Conservation (phyloP, 2,329 filamentous ascomycete species). For the Xylaria arbuscula region DNA sequence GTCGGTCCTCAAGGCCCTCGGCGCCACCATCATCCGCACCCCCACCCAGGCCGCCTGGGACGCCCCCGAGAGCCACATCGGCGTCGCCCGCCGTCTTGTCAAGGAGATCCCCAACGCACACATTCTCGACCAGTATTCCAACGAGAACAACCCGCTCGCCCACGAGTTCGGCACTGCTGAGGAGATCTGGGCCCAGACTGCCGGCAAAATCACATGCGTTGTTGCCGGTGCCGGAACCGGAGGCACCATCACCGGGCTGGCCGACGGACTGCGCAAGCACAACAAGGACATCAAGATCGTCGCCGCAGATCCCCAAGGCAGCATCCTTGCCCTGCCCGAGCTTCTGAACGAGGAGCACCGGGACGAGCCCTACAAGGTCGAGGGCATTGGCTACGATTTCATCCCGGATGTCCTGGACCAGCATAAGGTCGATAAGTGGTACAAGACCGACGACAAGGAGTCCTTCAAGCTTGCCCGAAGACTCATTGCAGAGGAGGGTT, state of each 20-base stretch:
- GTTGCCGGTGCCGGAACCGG: conserved; percentile 95
- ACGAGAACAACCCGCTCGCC: conserved; percentile 89
- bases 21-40: conserved; percentile 96
- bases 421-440: conserved; percentile 87
- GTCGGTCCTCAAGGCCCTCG: conserved; percentile 89
- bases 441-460: conserved; percentile 95
- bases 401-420: conserved; percentile 93
- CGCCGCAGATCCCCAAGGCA: conserved; percentile 91
- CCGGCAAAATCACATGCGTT: conserved; percentile 82
- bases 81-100: conserved; percentile 87
- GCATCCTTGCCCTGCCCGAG: conserved; percentile 86
- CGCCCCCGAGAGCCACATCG: conserved; percentile 94
- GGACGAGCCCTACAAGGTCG: conserved; percentile 94
- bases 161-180: conserved; percentile 95
- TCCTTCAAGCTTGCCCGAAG: conserved; percentile 91
- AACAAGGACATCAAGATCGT: conserved; percentile 87
- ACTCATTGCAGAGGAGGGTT: conserved; percentile 91
- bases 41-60: conserved; percentile 96
- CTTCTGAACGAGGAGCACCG: conserved; percentile 80
- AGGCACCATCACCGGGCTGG: conserved; percentile 92
- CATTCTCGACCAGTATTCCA: conserved; percentile 96
- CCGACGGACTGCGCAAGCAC: conserved; percentile 87
- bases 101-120: conserved; percentile 98
- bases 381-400: conserved; percentile 99
- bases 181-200: conserved; percentile 94